Conservation (phyloP, 176 grass and related monocot species). For the Urochloa ruziziensis region DNA sequence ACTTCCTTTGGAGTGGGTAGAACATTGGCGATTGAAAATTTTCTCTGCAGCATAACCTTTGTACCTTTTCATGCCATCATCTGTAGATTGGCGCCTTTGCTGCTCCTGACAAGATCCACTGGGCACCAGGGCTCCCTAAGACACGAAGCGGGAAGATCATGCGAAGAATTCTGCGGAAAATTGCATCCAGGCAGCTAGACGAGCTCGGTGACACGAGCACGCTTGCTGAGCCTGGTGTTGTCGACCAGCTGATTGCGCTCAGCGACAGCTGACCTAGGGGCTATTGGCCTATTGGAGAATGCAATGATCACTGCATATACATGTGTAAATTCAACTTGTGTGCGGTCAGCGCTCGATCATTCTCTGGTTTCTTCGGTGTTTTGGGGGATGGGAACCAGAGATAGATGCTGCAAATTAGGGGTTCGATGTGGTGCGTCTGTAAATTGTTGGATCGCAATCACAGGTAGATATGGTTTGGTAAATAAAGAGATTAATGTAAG, state of each 20-base stretch:
- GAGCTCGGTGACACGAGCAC: slow-evolving; percentile 99
- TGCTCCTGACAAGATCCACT: slow-evolving; percentile 97
- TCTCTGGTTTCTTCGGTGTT: neutral
- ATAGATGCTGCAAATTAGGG: neutral
- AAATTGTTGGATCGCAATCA: slow-evolving; percentile 20
- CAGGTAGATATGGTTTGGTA: neutral
- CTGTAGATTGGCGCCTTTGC: slow-evolving; percentile 97
- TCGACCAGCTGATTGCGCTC: slow-evolving; percentile 81
- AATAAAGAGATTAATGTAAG: neutral
- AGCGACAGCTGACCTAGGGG: slow-evolving; percentile 56
- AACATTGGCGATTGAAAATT: neutral
- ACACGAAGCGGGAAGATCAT: slow-evolving; percentile 99
- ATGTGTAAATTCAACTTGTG: neutral
- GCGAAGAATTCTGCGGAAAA: slow-evolving; percentile 91
- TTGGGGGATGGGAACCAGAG: neutral
- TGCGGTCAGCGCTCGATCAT: neutral
- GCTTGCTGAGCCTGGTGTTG: slow-evolving; percentile 80
- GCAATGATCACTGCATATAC: neutral
- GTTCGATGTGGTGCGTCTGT: slow-evolving; percentile 20
- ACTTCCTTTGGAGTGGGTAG: neutral
- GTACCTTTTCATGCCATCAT: neutral
- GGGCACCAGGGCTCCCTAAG: slow-evolving; percentile 96
- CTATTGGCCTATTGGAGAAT: neutral
- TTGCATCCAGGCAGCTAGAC: slow-evolving; percentile 80
- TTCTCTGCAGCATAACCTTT: neutral